Percentiles rank a stretch among this genome's conserved stretches.
These are phyloP conservation scores for Cryptococcus deneoformans DNA, from an alignment of 1,284 basidiomycete species.

Conservation along the genomic window DNA sequence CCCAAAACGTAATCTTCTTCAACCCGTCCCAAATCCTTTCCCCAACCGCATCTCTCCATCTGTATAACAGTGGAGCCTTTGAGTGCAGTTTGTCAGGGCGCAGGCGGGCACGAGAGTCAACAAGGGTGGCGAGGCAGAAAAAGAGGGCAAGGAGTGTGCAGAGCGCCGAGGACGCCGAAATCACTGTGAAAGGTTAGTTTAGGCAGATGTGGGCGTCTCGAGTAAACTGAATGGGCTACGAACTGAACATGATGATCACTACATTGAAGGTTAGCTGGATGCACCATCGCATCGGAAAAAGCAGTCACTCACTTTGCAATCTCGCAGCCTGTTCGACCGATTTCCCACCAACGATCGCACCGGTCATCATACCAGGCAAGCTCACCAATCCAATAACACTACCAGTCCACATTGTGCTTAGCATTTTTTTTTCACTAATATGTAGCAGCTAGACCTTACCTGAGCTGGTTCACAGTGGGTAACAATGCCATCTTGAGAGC, in stretches of 20 bases:
- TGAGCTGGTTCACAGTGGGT: slow-evolving; percentile 81
- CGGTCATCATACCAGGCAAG: slow-evolving; percentile 76
- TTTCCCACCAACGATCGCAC: slow-evolving; percentile 78
- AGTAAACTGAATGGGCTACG: slow-evolving; percentile 4
- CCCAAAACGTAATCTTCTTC: slow-evolving; percentile 7
- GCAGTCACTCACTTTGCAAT: slow-evolving; percentile 58
- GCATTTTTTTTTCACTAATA: not conserved
- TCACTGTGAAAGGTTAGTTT: slow-evolving; percentile 52
- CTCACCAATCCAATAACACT: slow-evolving; percentile 75
- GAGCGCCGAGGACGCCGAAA: slow-evolving; percentile 69
- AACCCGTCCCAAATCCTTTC: slow-evolving; percentile 30
- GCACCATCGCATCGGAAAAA: not conserved
- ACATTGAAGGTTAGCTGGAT: not conserved
- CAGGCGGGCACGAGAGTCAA: slow-evolving; percentile 67
- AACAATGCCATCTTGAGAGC: slow-evolving; percentile 74
- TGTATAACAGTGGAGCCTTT: slow-evolving; percentile 55
- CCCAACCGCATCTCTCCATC: slow-evolving; percentile 46
- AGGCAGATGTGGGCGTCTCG: not conserved
- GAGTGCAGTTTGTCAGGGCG: slow-evolving; percentile 64
- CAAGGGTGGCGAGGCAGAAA: slow-evolving; percentile 59
- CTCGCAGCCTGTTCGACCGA: slow-evolving; percentile 78
- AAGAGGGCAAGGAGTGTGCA: slow-evolving; percentile 63
- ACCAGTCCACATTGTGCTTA: not conserved
- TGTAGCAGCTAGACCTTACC: slow-evolving; percentile 48
- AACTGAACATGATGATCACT: slow-evolving; percentile 81